Evolutionary conservation across 441 rosid species (phyloP).

Genomic region (Melastoma candidum): DNA sequence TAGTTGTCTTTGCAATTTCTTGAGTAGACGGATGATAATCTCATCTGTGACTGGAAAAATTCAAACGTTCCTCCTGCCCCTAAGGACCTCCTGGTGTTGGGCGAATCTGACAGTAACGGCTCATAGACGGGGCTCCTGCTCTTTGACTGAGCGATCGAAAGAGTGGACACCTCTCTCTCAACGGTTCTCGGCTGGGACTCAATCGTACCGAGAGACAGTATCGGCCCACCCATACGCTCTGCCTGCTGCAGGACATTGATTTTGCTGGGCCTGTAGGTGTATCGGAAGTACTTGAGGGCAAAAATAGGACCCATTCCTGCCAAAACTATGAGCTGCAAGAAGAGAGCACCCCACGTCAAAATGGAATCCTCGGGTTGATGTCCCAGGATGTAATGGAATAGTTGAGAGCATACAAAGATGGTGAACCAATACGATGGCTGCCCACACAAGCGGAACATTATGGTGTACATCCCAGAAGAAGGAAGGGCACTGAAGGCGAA

Average conservation of each 20-base stretch:
- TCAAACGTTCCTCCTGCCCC: constrained; percentile 82
- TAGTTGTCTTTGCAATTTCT: constrained; percentile 94
- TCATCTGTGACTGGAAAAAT: constrained; percentile 65
- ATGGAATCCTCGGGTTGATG: neutral
- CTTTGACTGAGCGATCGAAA: constrained; percentile 64
- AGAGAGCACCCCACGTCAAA: neutral
- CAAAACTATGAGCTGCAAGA: constrained; percentile 72
- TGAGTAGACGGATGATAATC: constrained; percentile 56
- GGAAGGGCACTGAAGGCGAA: constrained; percentile 84
- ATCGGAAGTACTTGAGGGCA: constrained; percentile 84
- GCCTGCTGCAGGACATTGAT: constrained; percentile 96
- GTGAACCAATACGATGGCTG: constrained; percentile 95
- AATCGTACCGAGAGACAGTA: constrained; percentile 70
- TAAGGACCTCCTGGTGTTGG: constrained; percentile 67
- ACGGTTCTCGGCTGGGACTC: constrained; percentile 60
- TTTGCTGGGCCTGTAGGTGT: constrained; percentile 88
- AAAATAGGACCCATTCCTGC: constrained; percentile 95
- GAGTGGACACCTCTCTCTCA: constrained; percentile 65
- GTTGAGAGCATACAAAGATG: constrained; percentile 33
- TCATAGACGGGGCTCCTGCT: constrained; percentile 65
- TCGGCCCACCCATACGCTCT: constrained; percentile 90
- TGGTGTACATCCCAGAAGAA: constrained; percentile 85
- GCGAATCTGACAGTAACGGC: constrained; percentile 88
- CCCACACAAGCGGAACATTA: constrained; percentile 79
- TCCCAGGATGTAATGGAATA: neutral